These are phyloP conservation scores for Cystofilobasidium ferigula DNA, from an alignment of 768 basidiomycete species.

Conservation along the genomic window DNA sequence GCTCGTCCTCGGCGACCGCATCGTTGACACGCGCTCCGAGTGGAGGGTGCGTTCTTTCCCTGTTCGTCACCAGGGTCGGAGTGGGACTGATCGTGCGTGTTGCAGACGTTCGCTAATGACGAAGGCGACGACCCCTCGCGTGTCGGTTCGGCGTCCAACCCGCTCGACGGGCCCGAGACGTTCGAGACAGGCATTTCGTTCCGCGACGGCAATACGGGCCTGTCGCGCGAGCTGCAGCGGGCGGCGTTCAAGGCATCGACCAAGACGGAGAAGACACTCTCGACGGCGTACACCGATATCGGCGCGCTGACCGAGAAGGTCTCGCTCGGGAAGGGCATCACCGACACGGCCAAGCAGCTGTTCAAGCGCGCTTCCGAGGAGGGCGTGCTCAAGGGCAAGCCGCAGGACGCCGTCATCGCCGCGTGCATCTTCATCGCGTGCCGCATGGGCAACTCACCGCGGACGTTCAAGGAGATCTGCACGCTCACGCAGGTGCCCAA, in stretches of 20 bases:
- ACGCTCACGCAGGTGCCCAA: slow-evolving; percentile 87
- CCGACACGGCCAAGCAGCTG: slow-evolving; percentile 90
- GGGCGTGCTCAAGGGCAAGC: slow-evolving; percentile 80
- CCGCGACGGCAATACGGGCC: slow-evolving; percentile 84
- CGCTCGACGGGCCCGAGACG: slow-evolving; percentile 88
- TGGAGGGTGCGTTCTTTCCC: slow-evolving; percentile 54
- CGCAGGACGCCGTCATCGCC: slow-evolving; percentile 83
- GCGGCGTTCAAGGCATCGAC: slow-evolving; percentile 63
- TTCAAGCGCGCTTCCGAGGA: slow-evolving; percentile 97
- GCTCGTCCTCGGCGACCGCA: slow-evolving; percentile 84
- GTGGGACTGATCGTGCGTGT: slow-evolving; percentile 12
- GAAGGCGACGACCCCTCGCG: slow-evolving; percentile 99
- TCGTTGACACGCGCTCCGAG: slow-evolving; percentile 97
- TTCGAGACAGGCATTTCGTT: slow-evolving; percentile 91
- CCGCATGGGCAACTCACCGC: slow-evolving; percentile 83
- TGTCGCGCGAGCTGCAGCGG: slow-evolving; percentile 82
- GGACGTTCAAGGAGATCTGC: slow-evolving; percentile 93
- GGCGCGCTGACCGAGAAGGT: slow-evolving; percentile 91
- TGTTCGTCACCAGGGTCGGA: neutral
- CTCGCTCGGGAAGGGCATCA: slow-evolving; percentile 82
- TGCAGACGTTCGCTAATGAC: slow-evolving; percentile 96
- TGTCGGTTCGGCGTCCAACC: slow-evolving; percentile 93
- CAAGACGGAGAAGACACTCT: slow-evolving; percentile 71
- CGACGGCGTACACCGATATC: slow-evolving; percentile 82
- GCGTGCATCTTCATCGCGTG: slow-evolving; percentile 98